phyloP scores from a whole-genome alignment of 257 asterid genomes.

The Solanum pinnatisectum region DNA sequence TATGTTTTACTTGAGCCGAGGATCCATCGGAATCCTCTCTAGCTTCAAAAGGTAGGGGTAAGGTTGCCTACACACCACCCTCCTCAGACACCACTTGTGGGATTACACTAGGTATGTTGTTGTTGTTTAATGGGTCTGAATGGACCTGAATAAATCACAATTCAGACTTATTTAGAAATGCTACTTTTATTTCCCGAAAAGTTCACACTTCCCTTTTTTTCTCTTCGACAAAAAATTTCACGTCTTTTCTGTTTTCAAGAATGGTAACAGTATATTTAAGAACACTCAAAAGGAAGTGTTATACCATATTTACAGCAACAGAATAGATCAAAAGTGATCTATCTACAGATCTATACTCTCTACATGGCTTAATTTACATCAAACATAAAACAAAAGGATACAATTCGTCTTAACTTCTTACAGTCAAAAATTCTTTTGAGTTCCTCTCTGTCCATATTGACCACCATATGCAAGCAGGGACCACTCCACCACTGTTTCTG shows the following conservation, averaged over 20 bases:
- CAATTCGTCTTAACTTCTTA: background rate
- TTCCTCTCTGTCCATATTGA: background rate
- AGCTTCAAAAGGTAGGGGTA: background rate
- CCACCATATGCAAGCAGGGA: background rate
- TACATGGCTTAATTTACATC: background rate
- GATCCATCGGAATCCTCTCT: background rate
- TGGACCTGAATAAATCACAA: background rate
- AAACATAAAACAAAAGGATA: background rate
- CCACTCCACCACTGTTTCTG: background rate
- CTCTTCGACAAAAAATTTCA: background rate
- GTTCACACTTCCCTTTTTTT: background rate
- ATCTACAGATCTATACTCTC: background rate
- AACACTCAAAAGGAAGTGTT: background rate
- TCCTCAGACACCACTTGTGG: background rate
- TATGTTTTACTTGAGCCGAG: background rate
- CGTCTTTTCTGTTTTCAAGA: background rate
- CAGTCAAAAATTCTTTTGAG: background rate
- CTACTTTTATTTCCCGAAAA: background rate
- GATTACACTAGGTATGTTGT: background rate
- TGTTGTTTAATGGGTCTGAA: background rate
- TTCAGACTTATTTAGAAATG: background rate
- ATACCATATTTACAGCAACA: background rate
- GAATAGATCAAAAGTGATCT: background rate
- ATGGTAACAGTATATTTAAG: background rate
- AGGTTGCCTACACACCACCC: background rate